phyloP scores from a whole-genome alignment of 805 yeast genomes.

The Saccharomyces cerevisiae region DNA sequence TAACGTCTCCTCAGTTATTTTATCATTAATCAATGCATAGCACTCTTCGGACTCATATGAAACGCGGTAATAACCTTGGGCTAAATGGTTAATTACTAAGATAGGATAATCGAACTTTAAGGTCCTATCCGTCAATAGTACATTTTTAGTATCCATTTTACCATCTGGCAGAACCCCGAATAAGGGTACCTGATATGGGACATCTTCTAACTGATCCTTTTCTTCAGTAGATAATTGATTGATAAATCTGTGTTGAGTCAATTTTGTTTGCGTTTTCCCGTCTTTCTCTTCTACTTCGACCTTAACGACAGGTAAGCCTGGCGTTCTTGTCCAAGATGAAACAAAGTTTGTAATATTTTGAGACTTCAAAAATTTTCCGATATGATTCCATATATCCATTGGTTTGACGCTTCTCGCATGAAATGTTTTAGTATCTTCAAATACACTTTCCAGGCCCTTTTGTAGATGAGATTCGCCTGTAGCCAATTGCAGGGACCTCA shows the following conservation, averaged over 20 bases:
- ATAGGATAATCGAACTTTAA: constrained; percentile 13
- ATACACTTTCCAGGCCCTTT: constrained; percentile 12
- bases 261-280: constrained; percentile 23
- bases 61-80: constrained; percentile 40
- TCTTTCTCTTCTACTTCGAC: constrained; percentile 24
- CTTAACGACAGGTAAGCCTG: constrained; percentile 50
- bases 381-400: constrained; percentile 22
- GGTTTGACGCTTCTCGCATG: constrained; percentile 23
- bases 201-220: constrained; percentile 40
- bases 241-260: constrained; percentile 36
- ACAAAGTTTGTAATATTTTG: constrained; percentile 22
- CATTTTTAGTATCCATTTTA: constrained; percentile 14
- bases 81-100: constrained; percentile 15
- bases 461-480: constrained; percentile 18
- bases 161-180: constrained; percentile 17
- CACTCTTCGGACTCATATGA: constrained; percentile 34
- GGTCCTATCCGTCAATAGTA: constrained; percentile 26
- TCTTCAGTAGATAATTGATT: constrained; percentile 9
- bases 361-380: constrained; percentile 18
- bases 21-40: constrained; percentile 21
- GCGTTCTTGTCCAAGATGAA: constrained; percentile 50
- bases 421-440: constrained; percentile 8
- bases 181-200: constrained; percentile 57
- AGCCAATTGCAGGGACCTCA: constrained; percentile 23
- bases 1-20: constrained; percentile 15